Percentiles rank a stretch among this genome's conserved stretches.
phyloP scores from a whole-genome alignment of 345 rosid genomes.

The Odontarrhena argentea region DNA sequence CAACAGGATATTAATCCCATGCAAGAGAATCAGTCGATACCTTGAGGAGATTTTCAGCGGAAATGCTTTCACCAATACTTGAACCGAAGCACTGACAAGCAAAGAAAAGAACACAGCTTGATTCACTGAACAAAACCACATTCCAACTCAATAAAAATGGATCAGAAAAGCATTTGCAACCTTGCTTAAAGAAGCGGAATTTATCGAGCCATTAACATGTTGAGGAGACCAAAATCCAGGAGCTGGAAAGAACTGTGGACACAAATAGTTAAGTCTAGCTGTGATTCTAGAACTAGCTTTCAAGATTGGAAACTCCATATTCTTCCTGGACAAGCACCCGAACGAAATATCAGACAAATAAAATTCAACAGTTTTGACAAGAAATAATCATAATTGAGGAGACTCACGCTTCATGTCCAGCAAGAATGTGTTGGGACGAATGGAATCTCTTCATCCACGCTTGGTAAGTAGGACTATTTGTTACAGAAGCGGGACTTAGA shows the following conservation, averaged over 20 bases:
- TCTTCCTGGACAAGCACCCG: slow-evolving; percentile 56
- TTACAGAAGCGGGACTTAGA: slow-evolving; percentile 77
- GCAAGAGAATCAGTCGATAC: slow-evolving; percentile 44
- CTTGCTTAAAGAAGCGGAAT: slow-evolving; percentile 46
- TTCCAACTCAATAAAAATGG: slow-evolving; percentile 5
- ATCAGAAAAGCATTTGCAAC: slow-evolving; percentile 48
- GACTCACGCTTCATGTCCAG: slow-evolving; percentile 83
- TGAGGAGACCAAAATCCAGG: slow-evolving; percentile 73
- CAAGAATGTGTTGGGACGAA: slow-evolving; percentile 80
- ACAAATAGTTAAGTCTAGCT: slow-evolving; percentile 84
- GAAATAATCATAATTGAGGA: slow-evolving; percentile 26
- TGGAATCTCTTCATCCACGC: slow-evolving; percentile 86
- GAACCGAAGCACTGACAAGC: slow-evolving; percentile 50
- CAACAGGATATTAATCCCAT: not conserved
- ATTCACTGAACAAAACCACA: not conserved
- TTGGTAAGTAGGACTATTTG: slow-evolving; percentile 58
- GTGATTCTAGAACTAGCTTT: slow-evolving; percentile 83
- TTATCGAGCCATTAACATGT: slow-evolving; percentile 38
- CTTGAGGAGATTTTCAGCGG: slow-evolving; percentile 97
- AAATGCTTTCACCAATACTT: slow-evolving; percentile 46
- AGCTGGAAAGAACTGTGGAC: slow-evolving; percentile 96
- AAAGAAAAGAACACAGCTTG: slow-evolving; percentile 32
- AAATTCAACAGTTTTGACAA: slow-evolving; percentile 5
- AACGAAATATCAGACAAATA: slow-evolving; percentile 16
- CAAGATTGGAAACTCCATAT: slow-evolving; percentile 79